Base-by-base conservation (phyloP, 2,329 filamentous ascomycete genomes). In the Colletotrichum tropicale region DNA sequence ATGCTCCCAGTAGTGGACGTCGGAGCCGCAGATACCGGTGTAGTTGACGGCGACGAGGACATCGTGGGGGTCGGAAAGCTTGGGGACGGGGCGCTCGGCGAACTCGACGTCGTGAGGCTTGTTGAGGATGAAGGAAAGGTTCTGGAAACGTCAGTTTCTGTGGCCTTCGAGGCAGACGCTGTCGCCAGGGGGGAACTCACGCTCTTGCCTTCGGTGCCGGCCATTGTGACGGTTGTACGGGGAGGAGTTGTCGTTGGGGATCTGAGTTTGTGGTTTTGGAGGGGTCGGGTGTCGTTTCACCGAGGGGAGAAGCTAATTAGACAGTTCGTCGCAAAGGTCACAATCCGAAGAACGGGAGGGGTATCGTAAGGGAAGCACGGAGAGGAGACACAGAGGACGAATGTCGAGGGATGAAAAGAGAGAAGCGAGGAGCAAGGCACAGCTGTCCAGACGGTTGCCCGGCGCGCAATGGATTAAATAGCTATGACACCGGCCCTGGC, bases 1-100 rank as follows among this genome's bases (percentile, higher is more conserved):
- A 84, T 98, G 94, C 78, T 91, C 88, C 90, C 95, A 98, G 92
- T 98, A 98, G 89, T 98, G 87, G 81, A 95, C 94, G 85, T 98
- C 95, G 75, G 93, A 95, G 73, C 95, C 95, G 87, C 95, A 98
- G 86, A 98, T 97, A 80, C 95, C 95, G 5, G 95, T 98, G 88
- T 93, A 96, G 87, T 94, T 94, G 80, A 96, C 90, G 82, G 94
- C 92, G 78, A 98, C 92, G 80, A 96, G 90, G 78, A 98, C 95
- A 84, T 96, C 93, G 87, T 96, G 90, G 26, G 91, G 89, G 68
- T 88, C 88, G 77, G 90, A 85, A 80, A 97, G 87, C 74, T 90
- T 85, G 58, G 95, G 95, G 71, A 95, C 86, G 10, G 95, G 94
- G 9, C 93, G 92, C 82, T 96, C 93, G 86, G 93, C 92, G 86